These are phyloP conservation scores for Peziza echinospora DNA, from an alignment of 495 filamentous ascomycete species.

Conservation along the genomic window DNA sequence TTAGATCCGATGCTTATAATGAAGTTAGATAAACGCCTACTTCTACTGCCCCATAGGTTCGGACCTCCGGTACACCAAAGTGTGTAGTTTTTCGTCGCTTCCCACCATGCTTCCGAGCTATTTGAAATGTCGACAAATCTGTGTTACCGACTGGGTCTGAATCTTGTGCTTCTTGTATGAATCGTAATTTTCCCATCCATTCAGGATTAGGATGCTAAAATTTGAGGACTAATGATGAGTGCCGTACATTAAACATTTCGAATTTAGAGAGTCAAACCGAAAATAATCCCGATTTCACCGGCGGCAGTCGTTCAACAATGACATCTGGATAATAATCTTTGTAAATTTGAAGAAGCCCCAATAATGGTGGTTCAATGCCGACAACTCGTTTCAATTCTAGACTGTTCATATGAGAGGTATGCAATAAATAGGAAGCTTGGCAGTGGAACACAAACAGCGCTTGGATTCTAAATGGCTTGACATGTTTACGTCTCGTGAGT, in stretches of 20 bases:
- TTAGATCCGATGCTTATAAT: conserved; percentile 10
- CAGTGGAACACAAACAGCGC: conserved; percentile 37
- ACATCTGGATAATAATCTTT: conserved; percentile 85
- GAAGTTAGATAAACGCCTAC: conserved; percentile 23
- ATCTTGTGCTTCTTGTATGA: conserved; percentile 39
- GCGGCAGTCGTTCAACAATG: conserved; percentile 43
- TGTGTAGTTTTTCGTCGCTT: conserved; percentile 25
- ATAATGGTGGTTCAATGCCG: conserved; percentile 50
- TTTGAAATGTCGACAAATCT: conserved; percentile 23
- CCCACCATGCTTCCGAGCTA: conserved; percentile 25
- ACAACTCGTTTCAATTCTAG: conserved; percentile 37
- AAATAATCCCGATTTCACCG: conserved; percentile 33
- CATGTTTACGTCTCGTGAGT: conserved; percentile 69
- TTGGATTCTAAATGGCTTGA: conserved; percentile 68
- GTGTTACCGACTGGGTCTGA: conserved; percentile 18
- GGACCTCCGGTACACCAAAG: conserved; percentile 40
- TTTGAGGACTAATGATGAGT: background rate
- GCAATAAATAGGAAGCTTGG: background rate
- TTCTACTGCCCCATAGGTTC: conserved; percentile 50
- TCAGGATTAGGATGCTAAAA: conserved; percentile 56
- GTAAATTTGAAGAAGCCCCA: conserved; percentile 60
- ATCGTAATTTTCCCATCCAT: conserved; percentile 47
- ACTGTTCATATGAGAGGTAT: conserved; percentile 21
- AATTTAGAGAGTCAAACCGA: conserved; percentile 22
- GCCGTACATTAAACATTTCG: background rate